These are phyloP conservation scores for Sugiyamaella smithiae DNA, from an alignment of 805 yeast genomes.

Conservation along the genomic window DNA sequence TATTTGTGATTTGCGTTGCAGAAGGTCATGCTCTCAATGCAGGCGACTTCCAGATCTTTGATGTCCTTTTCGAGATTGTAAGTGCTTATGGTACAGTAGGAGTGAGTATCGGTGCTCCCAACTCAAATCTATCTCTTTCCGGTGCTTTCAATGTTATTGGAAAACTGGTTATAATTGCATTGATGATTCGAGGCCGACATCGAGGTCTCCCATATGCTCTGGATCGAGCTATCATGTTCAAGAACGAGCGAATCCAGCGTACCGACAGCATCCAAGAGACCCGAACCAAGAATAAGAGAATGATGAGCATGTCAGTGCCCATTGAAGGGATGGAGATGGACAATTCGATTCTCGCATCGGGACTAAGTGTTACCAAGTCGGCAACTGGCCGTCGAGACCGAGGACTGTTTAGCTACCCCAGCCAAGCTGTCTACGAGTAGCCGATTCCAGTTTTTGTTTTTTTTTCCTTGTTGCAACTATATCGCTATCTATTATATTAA, in stretches of 20 bases:
- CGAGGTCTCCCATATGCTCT: constrained; percentile 93
- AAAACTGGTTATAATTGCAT: constrained; percentile 78
- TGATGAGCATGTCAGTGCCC: constrained; percentile 19
- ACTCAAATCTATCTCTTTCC: constrained; percentile 62
- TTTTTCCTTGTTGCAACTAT: too few relatives aligned
- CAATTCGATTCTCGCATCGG: constrained; percentile 3
- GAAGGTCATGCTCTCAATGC: constrained; percentile 64
- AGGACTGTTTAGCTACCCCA: background rate
- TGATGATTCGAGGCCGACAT: constrained; percentile 93
- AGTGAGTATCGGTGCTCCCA: constrained; percentile 78
- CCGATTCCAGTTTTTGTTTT: background rate
- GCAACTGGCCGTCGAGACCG: background rate
- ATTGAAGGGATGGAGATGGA: constrained; percentile 10
- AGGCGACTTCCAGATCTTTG: constrained; percentile 61
- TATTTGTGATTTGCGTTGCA: constrained; percentile 81
- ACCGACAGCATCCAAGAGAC: constrained; percentile 22
- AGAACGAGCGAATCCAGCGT: constrained; percentile 49
- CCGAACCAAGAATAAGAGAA: constrained; percentile 14
- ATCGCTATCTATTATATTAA: too few relatives aligned
- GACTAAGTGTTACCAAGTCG: background rate
- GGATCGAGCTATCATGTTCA: constrained; percentile 90
- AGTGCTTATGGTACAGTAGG: constrained; percentile 98
- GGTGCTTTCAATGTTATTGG: constrained; percentile 70
- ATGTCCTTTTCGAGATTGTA: constrained; percentile 78
- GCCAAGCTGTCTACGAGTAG: background rate